Percentiles rank a stretch among this genome's conserved stretches.
These are phyloP conservation scores for Aspergillus cejpii DNA, from an alignment of 2,329 filamentous ascomycete species.

Conservation along the genomic window DNA sequence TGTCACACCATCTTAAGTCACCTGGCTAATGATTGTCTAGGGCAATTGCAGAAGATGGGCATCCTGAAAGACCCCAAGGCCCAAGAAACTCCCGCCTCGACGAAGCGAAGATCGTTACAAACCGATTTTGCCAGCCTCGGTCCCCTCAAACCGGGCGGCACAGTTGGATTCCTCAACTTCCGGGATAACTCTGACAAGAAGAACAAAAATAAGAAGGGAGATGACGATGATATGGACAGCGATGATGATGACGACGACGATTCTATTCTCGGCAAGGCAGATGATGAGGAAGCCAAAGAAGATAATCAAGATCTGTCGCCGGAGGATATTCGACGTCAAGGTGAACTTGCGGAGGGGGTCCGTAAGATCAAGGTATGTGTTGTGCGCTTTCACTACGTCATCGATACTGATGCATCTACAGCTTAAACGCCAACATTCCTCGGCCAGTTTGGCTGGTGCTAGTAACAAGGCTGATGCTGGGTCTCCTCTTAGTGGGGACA, in stretches of 20 bases:
- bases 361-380: slow-evolving; percentile 57
- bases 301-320: slow-evolving; percentile 48
- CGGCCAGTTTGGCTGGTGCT: slow-evolving; percentile 46
- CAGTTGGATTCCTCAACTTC: slow-evolving; percentile 84
- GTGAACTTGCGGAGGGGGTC: slow-evolving; percentile 57
- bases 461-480: slow-evolving; percentile 27
- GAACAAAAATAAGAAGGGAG: slow-evolving; percentile 54
- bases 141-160: slow-evolving; percentile 77
- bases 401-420: slow-evolving; percentile 23
- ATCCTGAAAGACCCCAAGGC: slow-evolving; percentile 66
- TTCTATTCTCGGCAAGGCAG: slow-evolving; percentile 55
- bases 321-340: slow-evolving; percentile 55
- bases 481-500: slow-evolving; percentile 34
- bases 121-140: slow-evolving; percentile 79
- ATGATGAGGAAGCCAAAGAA: slow-evolving; percentile 50
- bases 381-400: background rate
- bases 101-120: slow-evolving; percentile 75
- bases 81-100: slow-evolving; percentile 50
- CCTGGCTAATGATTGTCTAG: slow-evolving; percentile 40
- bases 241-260: slow-evolving; percentile 68
- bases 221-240: slow-evolving; percentile 64
- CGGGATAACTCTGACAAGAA: slow-evolving; percentile 60
- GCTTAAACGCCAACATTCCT: slow-evolving; percentile 62
- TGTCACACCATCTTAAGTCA: background rate
- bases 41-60: slow-evolving; percentile 94